Conservation (phyloP, 495 filamentous ascomycete genomes). For the Durotheca rogersii region DNA sequence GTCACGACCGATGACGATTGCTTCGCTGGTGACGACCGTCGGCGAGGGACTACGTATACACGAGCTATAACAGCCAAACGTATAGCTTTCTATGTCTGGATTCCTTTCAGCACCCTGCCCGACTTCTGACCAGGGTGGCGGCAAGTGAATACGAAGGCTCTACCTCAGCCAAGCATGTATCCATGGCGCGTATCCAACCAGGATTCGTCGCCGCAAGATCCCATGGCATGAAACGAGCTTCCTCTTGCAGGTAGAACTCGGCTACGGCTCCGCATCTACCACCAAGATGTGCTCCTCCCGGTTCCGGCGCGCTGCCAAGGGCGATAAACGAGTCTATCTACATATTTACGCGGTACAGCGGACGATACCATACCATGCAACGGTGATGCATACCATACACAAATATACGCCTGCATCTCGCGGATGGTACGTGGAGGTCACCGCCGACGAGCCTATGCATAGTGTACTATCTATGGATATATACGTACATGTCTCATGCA, state of each 20-base stretch:
- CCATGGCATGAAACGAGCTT: constrained; percentile 14
- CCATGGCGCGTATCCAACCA: background rate
- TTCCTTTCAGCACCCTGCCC: background rate
- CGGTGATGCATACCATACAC: background rate
- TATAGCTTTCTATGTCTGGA: background rate
- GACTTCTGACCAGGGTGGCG: background rate
- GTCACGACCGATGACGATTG: too few relatives aligned
- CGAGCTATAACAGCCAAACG: too few relatives aligned
- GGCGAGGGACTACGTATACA: background rate
- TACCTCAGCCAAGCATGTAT: background rate
- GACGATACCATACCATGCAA: background rate
- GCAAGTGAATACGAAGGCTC: background rate
- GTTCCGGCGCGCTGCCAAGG: constrained; percentile 4
- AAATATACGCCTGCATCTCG: constrained; percentile 2
- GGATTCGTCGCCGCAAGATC: constrained; percentile 5
- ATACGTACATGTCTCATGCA: too few relatives aligned
- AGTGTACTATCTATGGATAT: too few relatives aligned
- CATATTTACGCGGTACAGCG: constrained; percentile 1
- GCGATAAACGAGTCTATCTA: constrained; percentile 1
- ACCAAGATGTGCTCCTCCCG: constrained; percentile 13
- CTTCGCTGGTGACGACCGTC: constrained; percentile 4
- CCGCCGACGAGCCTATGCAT: too few relatives aligned
- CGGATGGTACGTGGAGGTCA: too few relatives aligned
- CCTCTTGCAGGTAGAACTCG: constrained; percentile 14
- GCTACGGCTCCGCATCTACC: constrained; percentile 11